Base-by-base conservation (phyloP, 345 rosid species). In the Salix suchowensis region DNA sequence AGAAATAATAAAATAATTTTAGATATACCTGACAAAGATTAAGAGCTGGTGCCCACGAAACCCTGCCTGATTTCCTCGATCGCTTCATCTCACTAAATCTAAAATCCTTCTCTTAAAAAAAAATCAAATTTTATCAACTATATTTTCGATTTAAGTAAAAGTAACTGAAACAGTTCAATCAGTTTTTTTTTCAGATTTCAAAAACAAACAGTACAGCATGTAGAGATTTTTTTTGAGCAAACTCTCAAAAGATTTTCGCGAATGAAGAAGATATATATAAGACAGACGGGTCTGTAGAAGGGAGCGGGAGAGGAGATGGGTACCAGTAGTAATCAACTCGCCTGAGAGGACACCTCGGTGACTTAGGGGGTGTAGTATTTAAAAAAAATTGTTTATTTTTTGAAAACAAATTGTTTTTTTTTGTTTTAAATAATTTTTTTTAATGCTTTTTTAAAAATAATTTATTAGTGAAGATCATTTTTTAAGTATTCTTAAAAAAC, bases 1-100 rank as follows among this genome's bases (percentile, higher is more conserved):
- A 39, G 21, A 24, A 48, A 21, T 68, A 12, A 68, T 68, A 21
- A 68, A 42, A 2, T 68, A 68, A 68, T 40, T 68, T n/a, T n/a
- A 30, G 52, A 16, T 64, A 79, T 88, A 91, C 91, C 92, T 89
- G 92, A 86, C 85, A 84, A 81, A 89, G 88, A 69, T 76, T 83
- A 82, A 72, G 82, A 68, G 77, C 90, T 19, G 85, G 66, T 48
- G 89, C 86, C 94, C 92, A 88, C 67, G 94, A 81, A 72, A 88
- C 91, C 61, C 84, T 85, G 77, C 80, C 83, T 37, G 86, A 79
- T 86, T 86, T 91, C 88, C 78, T 79, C 85, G 72, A 78, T 75
- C 80, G 86, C 90, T 82, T 81, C 91, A 84, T 86, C 65, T 77
- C 74, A 58, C 12, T 58, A 58, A 58, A 58, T 58, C 64, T 26